phyloP scores from a whole-genome alignment of 2,329 filamentous ascomycete genomes.

The Fusarium sublunatum region DNA sequence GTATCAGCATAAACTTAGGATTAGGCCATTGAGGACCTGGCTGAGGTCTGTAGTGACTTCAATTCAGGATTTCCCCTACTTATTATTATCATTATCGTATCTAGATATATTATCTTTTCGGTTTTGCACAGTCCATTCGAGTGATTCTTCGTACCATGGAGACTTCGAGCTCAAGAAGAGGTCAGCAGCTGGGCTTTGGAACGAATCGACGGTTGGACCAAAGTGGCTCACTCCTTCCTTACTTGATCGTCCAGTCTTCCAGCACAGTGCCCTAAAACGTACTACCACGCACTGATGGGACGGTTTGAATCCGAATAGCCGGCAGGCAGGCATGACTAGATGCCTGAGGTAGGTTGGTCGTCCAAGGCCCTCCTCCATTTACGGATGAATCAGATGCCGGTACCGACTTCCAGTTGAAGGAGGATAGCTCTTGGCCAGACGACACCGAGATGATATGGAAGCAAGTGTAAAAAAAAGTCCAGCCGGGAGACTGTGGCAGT shows the following conservation, averaged over 20 bases:
- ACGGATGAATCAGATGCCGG: not conserved
- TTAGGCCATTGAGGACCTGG: not conserved
- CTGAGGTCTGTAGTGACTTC: not conserved
- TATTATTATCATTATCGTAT: not conserved
- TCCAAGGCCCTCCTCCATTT: not conserved
- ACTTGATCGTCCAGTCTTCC: not conserved
- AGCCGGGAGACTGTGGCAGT: no score
- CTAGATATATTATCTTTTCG: not conserved
- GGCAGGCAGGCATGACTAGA: not conserved
- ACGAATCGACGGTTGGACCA: not conserved
- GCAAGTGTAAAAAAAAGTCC: not conserved
- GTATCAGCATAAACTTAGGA: not conserved
- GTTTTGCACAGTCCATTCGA: not conserved
- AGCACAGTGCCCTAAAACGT: constrained; percentile 1
- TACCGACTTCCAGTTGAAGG: not conserved
- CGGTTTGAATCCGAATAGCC: constrained; percentile 1
- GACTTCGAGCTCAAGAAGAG: not conserved
- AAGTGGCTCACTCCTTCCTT: constrained; percentile 11
- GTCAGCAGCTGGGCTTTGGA: not conserved
- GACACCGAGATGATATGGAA: not conserved
- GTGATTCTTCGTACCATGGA: no score
- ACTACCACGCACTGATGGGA: not conserved
- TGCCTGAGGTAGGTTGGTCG: constrained; percentile 4
- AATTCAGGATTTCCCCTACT: not conserved
- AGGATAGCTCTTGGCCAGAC: not conserved